These are phyloP conservation scores for Citrus maxima DNA, from an alignment of 345 rosid species.

Conservation along the genomic window DNA sequence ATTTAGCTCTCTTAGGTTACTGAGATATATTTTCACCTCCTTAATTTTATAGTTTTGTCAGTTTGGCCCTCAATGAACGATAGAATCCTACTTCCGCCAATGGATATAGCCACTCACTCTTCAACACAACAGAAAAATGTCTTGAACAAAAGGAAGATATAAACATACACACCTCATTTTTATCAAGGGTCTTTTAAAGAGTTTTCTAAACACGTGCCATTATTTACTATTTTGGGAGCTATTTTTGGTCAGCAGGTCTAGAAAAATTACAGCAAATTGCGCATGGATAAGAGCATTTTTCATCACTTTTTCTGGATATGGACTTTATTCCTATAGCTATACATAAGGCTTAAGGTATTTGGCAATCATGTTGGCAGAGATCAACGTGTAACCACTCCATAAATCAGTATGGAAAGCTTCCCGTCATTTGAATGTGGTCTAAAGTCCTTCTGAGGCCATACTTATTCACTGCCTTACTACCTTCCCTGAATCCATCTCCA, in stretches of 20 bases:
- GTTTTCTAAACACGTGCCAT: neutral
- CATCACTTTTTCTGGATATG: constrained; percentile 9
- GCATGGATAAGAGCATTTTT: constrained; percentile 5
- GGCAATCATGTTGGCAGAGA: neutral
- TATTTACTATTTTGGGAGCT: neutral
- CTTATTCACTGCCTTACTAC: constrained; percentile 63
- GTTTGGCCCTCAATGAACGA: too few species aligned
- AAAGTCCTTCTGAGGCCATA: constrained; percentile 76
- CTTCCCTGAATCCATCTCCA: constrained; percentile 88
- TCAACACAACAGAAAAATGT: neutral
- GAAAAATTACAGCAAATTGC: constrained; percentile 7
- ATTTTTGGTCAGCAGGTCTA: neutral
- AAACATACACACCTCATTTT: neutral
- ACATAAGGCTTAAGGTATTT: neutral
- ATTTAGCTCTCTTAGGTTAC: too few species aligned
- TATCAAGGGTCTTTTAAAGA: neutral
- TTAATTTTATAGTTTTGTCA: too few species aligned
- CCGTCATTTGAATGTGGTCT: constrained; percentile 82
- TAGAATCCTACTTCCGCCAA: too few species aligned
- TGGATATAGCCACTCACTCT: neutral
- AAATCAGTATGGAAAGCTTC: constrained; percentile 61
- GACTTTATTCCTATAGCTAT: constrained; percentile 4
- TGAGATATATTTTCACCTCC: too few species aligned
- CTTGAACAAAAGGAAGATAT: neutral
- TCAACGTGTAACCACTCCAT: neutral